Conservation (phyloP, 2,329 filamentous ascomycete species). For the Ophiosphaerella narmari region DNA sequence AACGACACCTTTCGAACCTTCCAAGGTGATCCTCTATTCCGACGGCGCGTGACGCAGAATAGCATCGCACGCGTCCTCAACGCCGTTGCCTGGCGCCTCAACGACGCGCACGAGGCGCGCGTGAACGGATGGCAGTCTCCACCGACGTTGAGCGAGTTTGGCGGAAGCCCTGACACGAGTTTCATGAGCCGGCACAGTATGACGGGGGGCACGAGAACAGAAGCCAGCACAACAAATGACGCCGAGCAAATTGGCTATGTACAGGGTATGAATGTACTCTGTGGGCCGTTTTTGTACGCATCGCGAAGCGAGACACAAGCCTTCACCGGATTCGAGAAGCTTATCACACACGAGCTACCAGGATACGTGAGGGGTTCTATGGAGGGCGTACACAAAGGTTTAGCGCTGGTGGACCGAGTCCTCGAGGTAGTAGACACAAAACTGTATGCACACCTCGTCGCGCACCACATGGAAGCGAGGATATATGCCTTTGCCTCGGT, state of each 20-base stretch:
- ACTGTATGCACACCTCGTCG: conserved; percentile 79
- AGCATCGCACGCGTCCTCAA: conserved; percentile 93
- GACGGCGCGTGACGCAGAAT: conserved; percentile 91
- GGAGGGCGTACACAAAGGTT: conserved; percentile 93
- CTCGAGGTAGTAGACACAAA: conserved; percentile 89
- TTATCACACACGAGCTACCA: conserved; percentile 86
- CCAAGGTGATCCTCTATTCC: conserved; percentile 95
- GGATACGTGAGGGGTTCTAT: conserved; percentile 95
- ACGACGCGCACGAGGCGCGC: conserved; percentile 72
- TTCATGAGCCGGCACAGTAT: conserved; percentile 41
- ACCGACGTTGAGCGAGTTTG: conserved; percentile 54
- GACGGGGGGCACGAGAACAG: conserved; percentile 33
- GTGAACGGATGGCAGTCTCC: conserved; percentile 58
- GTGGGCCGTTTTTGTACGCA: conserved; percentile 92
- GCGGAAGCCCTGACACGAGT: conserved; percentile 53
- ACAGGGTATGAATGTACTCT: conserved; percentile 98
- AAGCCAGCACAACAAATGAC: conserved; percentile 45
- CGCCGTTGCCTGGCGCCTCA: conserved; percentile 89
- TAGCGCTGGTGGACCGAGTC: conserved; percentile 89
- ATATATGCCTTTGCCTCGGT: conserved; percentile 97
- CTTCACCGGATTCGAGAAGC: conserved; percentile 85
- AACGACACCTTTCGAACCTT: conserved; percentile 98
- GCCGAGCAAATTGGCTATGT: conserved; percentile 85
- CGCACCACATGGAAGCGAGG: conserved; percentile 87
- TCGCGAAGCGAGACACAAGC: conserved; percentile 94